These are phyloP conservation scores for Paramarasmius palmivorus DNA, from an alignment of 1,284 basidiomycete genomes.

Conservation along the genomic window DNA sequence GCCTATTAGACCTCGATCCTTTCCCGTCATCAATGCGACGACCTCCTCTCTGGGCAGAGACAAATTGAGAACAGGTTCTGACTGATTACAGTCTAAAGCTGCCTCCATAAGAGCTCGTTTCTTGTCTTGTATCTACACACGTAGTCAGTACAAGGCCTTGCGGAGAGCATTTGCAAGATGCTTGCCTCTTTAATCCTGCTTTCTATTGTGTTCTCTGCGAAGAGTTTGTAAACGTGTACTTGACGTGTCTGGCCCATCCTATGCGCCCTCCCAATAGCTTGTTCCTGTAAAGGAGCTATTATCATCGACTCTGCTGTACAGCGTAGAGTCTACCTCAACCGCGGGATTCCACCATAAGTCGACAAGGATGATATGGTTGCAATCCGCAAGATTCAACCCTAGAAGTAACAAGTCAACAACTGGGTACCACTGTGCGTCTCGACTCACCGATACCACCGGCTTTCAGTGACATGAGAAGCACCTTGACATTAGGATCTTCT, in stretches of 20 bases:
- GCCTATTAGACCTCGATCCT: too few species aligned
- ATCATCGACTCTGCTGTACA: neutral
- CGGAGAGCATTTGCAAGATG: too few species aligned
- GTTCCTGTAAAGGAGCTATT: slow-evolving; percentile 28
- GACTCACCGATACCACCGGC: neutral
- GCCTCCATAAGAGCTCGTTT: slow-evolving; percentile 9
- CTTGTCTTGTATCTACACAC: slow-evolving; percentile 5
- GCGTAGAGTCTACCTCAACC: slow-evolving; percentile 31
- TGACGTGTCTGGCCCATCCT: slow-evolving; percentile 56
- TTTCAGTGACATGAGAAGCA: neutral
- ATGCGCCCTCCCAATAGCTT: slow-evolving; percentile 66
- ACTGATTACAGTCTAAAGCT: slow-evolving; percentile 7
- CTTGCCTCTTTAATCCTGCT: slow-evolving; percentile 40
- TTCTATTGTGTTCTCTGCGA: slow-evolving; percentile 55
- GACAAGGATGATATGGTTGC: slow-evolving; percentile 57
- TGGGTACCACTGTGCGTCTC: too few species aligned
- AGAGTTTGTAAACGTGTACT: slow-evolving; percentile 62
- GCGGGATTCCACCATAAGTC: slow-evolving; percentile 65
- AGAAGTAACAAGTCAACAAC: neutral
- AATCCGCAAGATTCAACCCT: slow-evolving; percentile 63
- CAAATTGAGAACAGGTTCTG: neutral
- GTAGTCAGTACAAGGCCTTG: too few species aligned
- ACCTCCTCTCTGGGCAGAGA: slow-evolving; percentile 21
- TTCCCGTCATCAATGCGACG: slow-evolving; percentile 20
- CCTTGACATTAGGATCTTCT: neutral